Evolutionary conservation across 331 rosid genomes (phyloP), one percentile per base, ranked within the genome.

Genomic region (Malus hybrid): DNA sequence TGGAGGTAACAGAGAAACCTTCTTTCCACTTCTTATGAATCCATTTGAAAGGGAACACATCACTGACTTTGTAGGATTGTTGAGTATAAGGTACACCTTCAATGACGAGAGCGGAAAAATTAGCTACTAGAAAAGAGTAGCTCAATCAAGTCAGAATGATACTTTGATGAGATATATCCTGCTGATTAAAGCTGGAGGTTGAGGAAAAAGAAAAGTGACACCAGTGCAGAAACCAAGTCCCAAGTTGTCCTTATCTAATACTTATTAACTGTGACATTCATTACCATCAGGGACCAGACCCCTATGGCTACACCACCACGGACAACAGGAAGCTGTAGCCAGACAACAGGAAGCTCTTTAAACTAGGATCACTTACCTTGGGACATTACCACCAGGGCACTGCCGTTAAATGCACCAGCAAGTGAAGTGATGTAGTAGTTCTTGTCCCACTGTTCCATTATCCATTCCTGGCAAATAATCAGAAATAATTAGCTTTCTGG

Each of bases 21-120:
- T 83, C 87, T 77, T 83, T 83, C 87, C 87, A 83, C 76, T 83
- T 83, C 77, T 80, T 83, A 64, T 80, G 77, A 62, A 83, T 83
- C 87, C 87, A 83, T 73, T 83, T 83, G 82, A 80, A 83, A 6
- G 87, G 87, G 73, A 83, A 83, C 65, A 83, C 82, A 73, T 83
- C 87, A 28, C 87, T 80, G 29, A 83, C 87, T 80, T 83, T 83
- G 82, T 83, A 83, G 20, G 87, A 83, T 72, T 83, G 87, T 77
- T 83, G 87, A 73, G 87, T 83, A 60, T 68, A 83, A 42, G 82
- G 82, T 11, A 79, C 87, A 30, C 87, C 87, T 83, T n/a, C 67
- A 79, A 68, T 62, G 52, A 66, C 18, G 13, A 19, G 24, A 68
- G 63, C 7, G 13, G 12, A 12, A 46, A 48, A 15, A 55, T n/a